These are phyloP conservation scores for Colletotrichum theobromicola DNA, from an alignment of 2,329 filamentous ascomycete species.

Conservation along the genomic window DNA sequence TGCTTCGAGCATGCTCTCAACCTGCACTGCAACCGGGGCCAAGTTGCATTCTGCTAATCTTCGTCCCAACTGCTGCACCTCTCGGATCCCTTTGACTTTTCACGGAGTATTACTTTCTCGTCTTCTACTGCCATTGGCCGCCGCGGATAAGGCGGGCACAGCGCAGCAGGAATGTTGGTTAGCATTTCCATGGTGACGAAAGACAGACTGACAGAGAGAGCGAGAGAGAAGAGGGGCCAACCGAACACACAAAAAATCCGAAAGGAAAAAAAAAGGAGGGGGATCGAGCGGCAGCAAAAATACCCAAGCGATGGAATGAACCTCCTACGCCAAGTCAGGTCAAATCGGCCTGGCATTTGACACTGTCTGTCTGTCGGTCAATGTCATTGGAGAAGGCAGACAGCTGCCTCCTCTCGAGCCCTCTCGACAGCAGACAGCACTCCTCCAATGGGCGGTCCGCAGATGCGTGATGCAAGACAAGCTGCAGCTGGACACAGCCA, in stretches of 20 bases:
- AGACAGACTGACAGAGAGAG: too few species aligned
- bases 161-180: background rate
- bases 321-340: background rate
- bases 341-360: background rate
- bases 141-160: background rate
- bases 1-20: background rate
- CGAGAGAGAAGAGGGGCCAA: background rate
- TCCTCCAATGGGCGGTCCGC: background rate
- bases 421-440: background rate
- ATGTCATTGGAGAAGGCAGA: background rate
- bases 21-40: background rate
- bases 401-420: background rate
- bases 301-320: background rate
- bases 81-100: background rate
- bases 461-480: background rate
- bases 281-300: background rate
- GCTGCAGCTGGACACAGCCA: background rate
- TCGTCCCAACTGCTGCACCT: constrained; percentile 1
- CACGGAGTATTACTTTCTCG: background rate
- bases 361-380: background rate
- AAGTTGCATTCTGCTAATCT: constrained; percentile 11
- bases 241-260: background rate
- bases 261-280: background rate
- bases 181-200: background rate
- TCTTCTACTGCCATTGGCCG: background rate